A percentile compares a stretch with the other conserved stretches of the same genome.
phyloP scores from a whole-genome alignment of 1,139 yeast species.

The Scheffersomyces quercinus region DNA sequence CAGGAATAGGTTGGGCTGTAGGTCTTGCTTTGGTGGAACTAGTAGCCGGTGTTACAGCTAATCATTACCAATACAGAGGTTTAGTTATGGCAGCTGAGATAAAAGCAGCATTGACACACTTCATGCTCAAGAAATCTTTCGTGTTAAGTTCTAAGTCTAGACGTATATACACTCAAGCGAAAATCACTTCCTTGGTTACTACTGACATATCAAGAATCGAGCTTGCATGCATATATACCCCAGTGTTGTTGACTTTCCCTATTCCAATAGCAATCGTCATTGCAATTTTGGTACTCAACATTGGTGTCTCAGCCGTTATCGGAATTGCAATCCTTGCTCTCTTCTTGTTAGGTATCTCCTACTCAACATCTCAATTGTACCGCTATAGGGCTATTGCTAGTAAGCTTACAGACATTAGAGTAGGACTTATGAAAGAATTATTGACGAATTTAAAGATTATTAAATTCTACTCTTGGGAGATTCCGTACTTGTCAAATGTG shows the following conservation, averaged over 20 bases:
- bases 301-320: conserved; percentile 24
- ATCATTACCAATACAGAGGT: conserved; percentile 31
- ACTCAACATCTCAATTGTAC: conserved; percentile 12
- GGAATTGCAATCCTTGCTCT: conserved; percentile 32
- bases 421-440: conserved; percentile 36
- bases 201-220: conserved; percentile 23
- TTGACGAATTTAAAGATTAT: conserved; percentile 36
- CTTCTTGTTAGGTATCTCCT: conserved; percentile 14
- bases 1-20: conserved; percentile 35
- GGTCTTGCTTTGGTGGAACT: conserved; percentile 18
- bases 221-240: conserved; percentile 16
- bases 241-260: conserved; percentile 13
- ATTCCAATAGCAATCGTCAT: conserved; percentile 46
- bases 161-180: conserved; percentile 15
- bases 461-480: conserved; percentile 63
- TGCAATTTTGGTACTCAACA: conserved; percentile 40
- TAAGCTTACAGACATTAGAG: conserved; percentile 33
- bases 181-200: conserved; percentile 23
- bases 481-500: conserved; percentile 47
- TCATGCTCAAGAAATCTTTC: conserved; percentile 19
- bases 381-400: conserved; percentile 21
- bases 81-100: conserved; percentile 42
- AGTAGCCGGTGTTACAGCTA: conserved; percentile 22
- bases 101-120: conserved; percentile 19
- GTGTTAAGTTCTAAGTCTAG: conserved; percentile 13